Evolutionary conservation across 805 yeast species (phyloP).

Genomic region (Torulaspora delbrueckii): DNA sequence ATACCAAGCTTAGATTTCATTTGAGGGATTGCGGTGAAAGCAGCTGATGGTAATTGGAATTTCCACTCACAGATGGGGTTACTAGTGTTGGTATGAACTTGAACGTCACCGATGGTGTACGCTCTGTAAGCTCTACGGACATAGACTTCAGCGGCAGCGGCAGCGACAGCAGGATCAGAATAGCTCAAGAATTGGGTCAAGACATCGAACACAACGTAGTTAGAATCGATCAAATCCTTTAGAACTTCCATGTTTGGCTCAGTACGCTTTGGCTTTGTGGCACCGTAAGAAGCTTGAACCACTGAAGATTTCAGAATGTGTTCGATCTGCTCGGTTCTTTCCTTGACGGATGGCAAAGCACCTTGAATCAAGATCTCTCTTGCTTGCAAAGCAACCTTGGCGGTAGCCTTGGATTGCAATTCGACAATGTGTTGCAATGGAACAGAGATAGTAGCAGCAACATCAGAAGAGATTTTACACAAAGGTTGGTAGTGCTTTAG

Average conservation of each 20-base stretch:
- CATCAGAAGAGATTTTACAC: constrained; percentile 64
- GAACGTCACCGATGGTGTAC: constrained; percentile 75
- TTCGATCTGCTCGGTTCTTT: constrained; percentile 95
- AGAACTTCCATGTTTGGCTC: constrained; percentile 76
- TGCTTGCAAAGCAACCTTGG: constrained; percentile 91
- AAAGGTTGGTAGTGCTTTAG: constrained; percentile 76
- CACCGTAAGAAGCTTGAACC: constrained; percentile 85
- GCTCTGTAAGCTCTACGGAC: constrained; percentile 97
- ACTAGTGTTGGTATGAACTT: constrained; percentile 50
- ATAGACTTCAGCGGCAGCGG: constrained; percentile 96
- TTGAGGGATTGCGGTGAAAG: constrained; percentile 65
- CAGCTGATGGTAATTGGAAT: constrained; percentile 81
- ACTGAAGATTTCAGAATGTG: constrained; percentile 91
- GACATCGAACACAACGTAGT: constrained; percentile 93
- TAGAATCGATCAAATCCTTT: constrained; percentile 91
- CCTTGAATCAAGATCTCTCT: constrained; percentile 95
- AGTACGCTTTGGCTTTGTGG: constrained; percentile 66
- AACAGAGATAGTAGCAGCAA: constrained; percentile 62
- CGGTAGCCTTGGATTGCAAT: constrained; percentile 82
- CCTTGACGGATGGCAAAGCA: constrained; percentile 91
- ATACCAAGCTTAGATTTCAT: constrained; percentile 45
- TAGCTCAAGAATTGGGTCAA: constrained; percentile 84
- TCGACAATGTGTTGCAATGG: constrained; percentile 77
- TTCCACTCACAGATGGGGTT: constrained; percentile 80
- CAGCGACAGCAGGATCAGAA: constrained; percentile 78